A percentile compares a stretch with the other conserved stretches of the same genome.
These are phyloP conservation scores for Starmerella apicola DNA, from an alignment of 805 yeast species.

Conservation along the genomic window DNA sequence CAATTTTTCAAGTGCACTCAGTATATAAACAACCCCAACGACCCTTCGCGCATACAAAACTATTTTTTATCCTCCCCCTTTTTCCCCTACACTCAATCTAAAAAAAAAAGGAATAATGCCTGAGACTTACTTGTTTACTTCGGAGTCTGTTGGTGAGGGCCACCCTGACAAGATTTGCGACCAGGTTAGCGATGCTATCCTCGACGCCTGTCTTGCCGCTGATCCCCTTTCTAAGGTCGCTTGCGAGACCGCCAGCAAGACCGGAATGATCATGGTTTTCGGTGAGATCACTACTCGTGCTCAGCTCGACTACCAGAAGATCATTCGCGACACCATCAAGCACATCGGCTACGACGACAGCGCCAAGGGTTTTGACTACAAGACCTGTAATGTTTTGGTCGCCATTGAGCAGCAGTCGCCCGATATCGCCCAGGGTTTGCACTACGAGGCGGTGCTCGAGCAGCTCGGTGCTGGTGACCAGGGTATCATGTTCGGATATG, in stretches of 20 bases:
- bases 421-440: constrained; percentile 98
- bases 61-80: too few species aligned
- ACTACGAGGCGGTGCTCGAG: constrained; percentile 86
- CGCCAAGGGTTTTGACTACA: constrained; percentile 96
- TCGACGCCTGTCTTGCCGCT: constrained; percentile 89
- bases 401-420: constrained; percentile 99
- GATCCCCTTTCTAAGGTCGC: constrained; percentile 98
- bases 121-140: constrained; percentile 45
- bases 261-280: constrained; percentile 98
- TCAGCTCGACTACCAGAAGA: constrained; percentile 86
- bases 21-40: too few species aligned
- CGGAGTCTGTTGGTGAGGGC: constrained; percentile 63
- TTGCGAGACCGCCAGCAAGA: constrained; percentile 97
- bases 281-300: constrained; percentile 99
- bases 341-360: constrained; percentile 95
- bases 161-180: constrained; percentile 60
- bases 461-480: constrained; percentile 99
- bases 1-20: too few species aligned
- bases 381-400: constrained; percentile 96
- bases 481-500: constrained; percentile 99
- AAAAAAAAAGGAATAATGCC: constrained; percentile 20
- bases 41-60: too few species aligned
- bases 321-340: constrained; percentile 95
- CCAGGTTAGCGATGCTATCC: constrained; percentile 95
- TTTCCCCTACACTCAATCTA: too few species aligned